Evolutionary conservation across 2,329 filamentous ascomycete species (phyloP).

Genomic region (Xylariales sp.): DNA sequence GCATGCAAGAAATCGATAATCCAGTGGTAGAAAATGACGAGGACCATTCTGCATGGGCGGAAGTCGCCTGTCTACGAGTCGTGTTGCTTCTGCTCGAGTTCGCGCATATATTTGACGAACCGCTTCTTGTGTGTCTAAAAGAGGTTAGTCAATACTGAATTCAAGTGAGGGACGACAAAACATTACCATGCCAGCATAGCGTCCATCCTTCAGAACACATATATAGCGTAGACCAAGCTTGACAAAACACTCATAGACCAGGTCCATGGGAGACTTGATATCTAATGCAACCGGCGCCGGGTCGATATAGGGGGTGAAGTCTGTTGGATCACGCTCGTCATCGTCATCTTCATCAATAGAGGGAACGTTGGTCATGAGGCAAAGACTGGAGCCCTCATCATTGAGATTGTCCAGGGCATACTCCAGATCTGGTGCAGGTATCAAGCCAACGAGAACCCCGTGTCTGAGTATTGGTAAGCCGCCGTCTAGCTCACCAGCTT

Average conservation of each 20-base stretch:
- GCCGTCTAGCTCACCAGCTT: constrained; percentile 84
- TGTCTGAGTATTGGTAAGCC: constrained; percentile 82
- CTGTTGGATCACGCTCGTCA: constrained; percentile 58
- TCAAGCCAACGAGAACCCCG: constrained; percentile 78
- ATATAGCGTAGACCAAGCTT: constrained; percentile 92
- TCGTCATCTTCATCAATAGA: constrained; percentile 59
- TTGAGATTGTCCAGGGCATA: constrained; percentile 82
- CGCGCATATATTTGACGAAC: constrained; percentile 91
- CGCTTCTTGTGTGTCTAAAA: constrained; percentile 86
- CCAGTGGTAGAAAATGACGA: too few relatives aligned
- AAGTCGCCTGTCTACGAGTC: not conserved
- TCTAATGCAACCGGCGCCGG: constrained; percentile 85
- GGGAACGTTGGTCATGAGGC: constrained; percentile 72
- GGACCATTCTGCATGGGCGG: too few relatives aligned
- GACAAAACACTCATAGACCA: constrained; percentile 94
- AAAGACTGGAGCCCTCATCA: constrained; percentile 68
- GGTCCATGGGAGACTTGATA: constrained; percentile 82
- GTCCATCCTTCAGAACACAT: constrained; percentile 79
- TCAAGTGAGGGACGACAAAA: not conserved
- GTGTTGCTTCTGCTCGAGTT: constrained; percentile 56
- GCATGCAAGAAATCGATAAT: too few relatives aligned
- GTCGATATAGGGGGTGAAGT: constrained; percentile 90
- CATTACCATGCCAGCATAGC: constrained; percentile 81
- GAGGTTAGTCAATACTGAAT: constrained; percentile 10
- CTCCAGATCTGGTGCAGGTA: constrained; percentile 90